Conservation (phyloP, 129 eudicot genomes). For the Flaveria bidentis region DNA sequence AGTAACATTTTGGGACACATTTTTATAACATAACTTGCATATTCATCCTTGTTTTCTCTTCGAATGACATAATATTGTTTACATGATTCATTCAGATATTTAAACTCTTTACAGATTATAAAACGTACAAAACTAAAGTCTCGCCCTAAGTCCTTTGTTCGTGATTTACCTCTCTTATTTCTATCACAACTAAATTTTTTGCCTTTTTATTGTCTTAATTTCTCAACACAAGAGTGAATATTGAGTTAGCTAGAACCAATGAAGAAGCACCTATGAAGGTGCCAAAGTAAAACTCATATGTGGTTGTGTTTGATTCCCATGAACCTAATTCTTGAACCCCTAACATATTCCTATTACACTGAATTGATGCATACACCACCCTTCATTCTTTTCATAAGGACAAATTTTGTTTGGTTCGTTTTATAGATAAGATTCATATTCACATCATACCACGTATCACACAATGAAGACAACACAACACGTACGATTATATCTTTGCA, state of each 20-base stretch:
- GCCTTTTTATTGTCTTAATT: constrained; percentile 13
- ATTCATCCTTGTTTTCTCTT: too few relatives aligned
- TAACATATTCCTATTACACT: constrained; percentile 10
- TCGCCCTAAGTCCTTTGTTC: neutral
- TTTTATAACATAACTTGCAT: too few relatives aligned
- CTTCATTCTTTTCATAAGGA: constrained; percentile 15
- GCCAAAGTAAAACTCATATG: constrained; percentile 14
- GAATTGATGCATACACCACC: constrained; percentile 18
- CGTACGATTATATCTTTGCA: constrained; percentile 12
- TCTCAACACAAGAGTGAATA: neutral
- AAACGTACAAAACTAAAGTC: neutral
- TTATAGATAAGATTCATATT: neutral
- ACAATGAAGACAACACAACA: neutral
- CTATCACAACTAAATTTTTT: neutral
- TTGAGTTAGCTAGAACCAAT: neutral
- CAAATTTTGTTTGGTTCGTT: constrained; percentile 12
- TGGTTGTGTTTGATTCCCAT: constrained; percentile 31
- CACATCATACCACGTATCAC: constrained; percentile 12
- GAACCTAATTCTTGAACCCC: constrained; percentile 24
- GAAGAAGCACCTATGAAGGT: neutral
- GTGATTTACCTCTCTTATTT: neutral
- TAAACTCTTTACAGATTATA: too few relatives aligned
- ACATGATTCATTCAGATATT: too few relatives aligned
- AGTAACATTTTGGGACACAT: too few relatives aligned
- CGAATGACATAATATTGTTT: too few relatives aligned